Conservation (phyloP, 805 yeast genomes). For the Candida oleophila region DNA sequence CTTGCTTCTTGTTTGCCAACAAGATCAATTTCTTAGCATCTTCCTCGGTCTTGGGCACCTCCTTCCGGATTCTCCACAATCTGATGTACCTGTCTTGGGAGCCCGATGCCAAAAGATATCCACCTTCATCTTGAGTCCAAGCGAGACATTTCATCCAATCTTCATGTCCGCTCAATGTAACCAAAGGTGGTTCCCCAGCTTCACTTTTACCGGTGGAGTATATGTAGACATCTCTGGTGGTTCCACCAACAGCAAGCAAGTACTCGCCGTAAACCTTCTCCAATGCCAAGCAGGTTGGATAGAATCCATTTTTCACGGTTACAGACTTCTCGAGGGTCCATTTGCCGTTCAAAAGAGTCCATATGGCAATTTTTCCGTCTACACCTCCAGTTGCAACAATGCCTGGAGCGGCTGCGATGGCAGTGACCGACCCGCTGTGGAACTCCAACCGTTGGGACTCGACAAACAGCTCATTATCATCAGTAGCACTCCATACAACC, state of each 20-base stretch:
- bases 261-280: slow-evolving; percentile 31
- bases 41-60: slow-evolving; percentile 58
- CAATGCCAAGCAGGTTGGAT: slow-evolving; percentile 32
- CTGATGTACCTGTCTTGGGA: slow-evolving; percentile 92
- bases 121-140: slow-evolving; percentile 45
- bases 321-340: slow-evolving; percentile 29
- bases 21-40: slow-evolving; percentile 51
- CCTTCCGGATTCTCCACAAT: slow-evolving; percentile 73
- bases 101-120: slow-evolving; percentile 77
- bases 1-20: slow-evolving; percentile 71
- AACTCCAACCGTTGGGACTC: slow-evolving; percentile 29
- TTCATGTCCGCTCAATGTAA: slow-evolving; percentile 83
- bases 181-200: slow-evolving; percentile 30
- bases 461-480: neutral
- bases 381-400: slow-evolving; percentile 63
- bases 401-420: slow-evolving; percentile 39
- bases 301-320: slow-evolving; percentile 45
- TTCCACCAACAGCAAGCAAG: slow-evolving; percentile 72
- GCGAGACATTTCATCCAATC: slow-evolving; percentile 88
- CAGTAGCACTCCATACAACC: slow-evolving; percentile 52
- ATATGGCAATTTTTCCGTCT: slow-evolving; percentile 54
- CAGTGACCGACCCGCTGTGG: slow-evolving; percentile 53
- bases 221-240: slow-evolving; percentile 53
- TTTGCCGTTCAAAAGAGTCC: slow-evolving; percentile 34
- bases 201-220: slow-evolving; percentile 30